Conservation (phyloP, 768 basidiomycete genomes). For the Pleurotus platypus region DNA sequence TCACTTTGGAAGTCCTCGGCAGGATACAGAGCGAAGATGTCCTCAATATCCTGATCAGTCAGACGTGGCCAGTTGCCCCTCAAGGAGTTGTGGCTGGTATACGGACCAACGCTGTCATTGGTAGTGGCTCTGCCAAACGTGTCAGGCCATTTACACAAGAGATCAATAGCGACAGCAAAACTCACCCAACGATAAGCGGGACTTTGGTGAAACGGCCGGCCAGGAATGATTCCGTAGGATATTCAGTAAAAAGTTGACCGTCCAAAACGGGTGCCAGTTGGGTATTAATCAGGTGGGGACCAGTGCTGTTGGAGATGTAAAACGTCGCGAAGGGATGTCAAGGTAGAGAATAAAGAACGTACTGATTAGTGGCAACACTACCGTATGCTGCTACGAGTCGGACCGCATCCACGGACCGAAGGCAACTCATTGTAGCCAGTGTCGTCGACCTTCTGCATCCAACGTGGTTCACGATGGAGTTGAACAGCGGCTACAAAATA, state of each 20-base stretch:
- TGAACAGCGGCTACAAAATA: slow-evolving; percentile 43
- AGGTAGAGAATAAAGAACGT: slow-evolving; percentile 31
- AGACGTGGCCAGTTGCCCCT: slow-evolving; percentile 42
- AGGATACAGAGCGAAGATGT: slow-evolving; percentile 39
- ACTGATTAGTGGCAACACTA: slow-evolving; percentile 20
- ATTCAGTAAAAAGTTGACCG: slow-evolving; percentile 43
- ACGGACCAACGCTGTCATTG: slow-evolving; percentile 52
- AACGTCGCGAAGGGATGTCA: not conserved
- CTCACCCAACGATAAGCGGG: slow-evolving; percentile 58
- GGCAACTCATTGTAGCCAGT: slow-evolving; percentile 35
- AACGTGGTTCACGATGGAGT: slow-evolving; percentile 44
- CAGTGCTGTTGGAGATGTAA: slow-evolving; percentile 26
- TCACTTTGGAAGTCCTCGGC: slow-evolving; percentile 37
- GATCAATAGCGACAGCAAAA: not conserved
- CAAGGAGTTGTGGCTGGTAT: slow-evolving; percentile 32
- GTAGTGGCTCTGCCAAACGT: slow-evolving; percentile 40
- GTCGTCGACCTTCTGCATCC: slow-evolving; percentile 41
- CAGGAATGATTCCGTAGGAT: slow-evolving; percentile 43
- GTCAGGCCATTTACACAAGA: not conserved
- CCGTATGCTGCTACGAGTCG: slow-evolving; percentile 54
- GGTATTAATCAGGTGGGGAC: slow-evolving; percentile 30
- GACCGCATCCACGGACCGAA: slow-evolving; percentile 46
- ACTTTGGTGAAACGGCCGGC: slow-evolving; percentile 43
- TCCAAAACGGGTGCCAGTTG: slow-evolving; percentile 36
- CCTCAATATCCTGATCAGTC: slow-evolving; percentile 31